A percentile compares a stretch with the other conserved stretches of the same genome.
These are phyloP conservation scores for Pythium biforme DNA, from an alignment of 352 stramenopile species.

Conservation along the genomic window DNA sequence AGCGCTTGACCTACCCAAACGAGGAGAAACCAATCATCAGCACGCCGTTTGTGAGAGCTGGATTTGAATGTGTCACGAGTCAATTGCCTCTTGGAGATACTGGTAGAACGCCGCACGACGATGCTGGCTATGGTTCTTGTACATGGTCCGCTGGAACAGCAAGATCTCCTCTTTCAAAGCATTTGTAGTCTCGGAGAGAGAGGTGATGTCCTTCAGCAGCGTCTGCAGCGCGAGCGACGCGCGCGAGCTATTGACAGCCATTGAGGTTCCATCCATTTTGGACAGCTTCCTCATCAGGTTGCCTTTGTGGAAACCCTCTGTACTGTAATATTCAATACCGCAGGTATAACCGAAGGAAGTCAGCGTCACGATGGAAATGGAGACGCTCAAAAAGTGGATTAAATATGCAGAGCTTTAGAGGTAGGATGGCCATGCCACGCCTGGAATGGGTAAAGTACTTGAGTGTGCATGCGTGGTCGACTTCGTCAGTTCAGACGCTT, in stretches of 20 bases:
- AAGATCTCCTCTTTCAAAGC: conserved; percentile 53
- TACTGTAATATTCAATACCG: conserved; percentile 1
- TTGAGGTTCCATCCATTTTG: conserved; percentile 25
- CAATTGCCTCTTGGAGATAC: conserved; percentile 56
- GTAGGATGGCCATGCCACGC: not conserved
- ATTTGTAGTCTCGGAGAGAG: conserved; percentile 36
- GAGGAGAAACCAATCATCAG: not conserved
- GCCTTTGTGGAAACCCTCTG: not conserved
- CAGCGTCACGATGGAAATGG: not conserved
- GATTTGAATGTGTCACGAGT: not conserved
- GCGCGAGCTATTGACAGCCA: conserved; percentile 4
- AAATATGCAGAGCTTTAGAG: conserved; percentile 27
- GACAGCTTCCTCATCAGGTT: not conserved
- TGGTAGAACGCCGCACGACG: conserved; percentile 79
- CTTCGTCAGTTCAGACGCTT: conserved; percentile 47
- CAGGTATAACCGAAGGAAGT: conserved; percentile 4
- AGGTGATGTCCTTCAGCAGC: conserved; percentile 41
- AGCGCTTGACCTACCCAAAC: conserved; percentile 55
- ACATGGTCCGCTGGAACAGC: conserved; percentile 80
- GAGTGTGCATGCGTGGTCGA: not conserved
- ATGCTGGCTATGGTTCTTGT: conserved; percentile 90
- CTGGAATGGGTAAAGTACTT: not conserved
- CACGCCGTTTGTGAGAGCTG: no score
- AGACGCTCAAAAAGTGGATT: conserved; percentile 8
- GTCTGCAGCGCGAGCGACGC: conserved; percentile 35